Evolutionary conservation across 352 stramenopile species (phyloP).

Genomic region (Globisporangium barbulae): DNA sequence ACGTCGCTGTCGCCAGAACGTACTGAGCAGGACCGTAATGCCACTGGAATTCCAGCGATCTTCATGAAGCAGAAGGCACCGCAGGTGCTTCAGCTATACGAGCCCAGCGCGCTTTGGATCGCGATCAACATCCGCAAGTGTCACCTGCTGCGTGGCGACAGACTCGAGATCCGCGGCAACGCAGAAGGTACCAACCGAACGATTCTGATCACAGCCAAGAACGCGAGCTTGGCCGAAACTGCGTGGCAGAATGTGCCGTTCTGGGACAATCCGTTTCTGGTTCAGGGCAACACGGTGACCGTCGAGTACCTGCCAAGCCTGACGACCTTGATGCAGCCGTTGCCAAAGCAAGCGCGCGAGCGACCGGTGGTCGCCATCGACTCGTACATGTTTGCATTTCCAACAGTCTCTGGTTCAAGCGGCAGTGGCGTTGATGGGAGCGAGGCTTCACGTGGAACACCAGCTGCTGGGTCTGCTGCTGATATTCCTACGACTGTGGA

Average conservation of each 20-base stretch:
- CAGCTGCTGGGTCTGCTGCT: too few relatives aligned
- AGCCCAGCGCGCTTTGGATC: conserved; percentile 23
- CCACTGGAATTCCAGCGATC: conserved; percentile 2
- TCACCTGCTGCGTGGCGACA: conserved; percentile 26
- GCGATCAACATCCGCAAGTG: conserved; percentile 23
- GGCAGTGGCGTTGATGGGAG: neutral
- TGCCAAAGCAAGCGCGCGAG: conserved; percentile 17
- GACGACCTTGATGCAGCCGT: conserved; percentile 37
- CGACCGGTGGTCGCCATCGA: conserved; percentile 34
- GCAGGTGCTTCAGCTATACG: conserved; percentile 16
- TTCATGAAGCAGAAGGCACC: conserved; percentile 21
- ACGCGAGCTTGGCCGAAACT: conserved; percentile 10
- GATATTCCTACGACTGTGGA: conserved; percentile 18
- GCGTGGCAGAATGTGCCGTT: conserved; percentile 20
- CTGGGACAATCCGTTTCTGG: conserved; percentile 43
- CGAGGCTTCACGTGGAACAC: neutral
- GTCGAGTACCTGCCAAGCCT: conserved; percentile 58
- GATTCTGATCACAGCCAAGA: conserved; percentile 15
- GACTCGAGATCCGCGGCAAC: conserved; percentile 18
- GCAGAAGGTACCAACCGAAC: neutral
- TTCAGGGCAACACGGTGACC: conserved; percentile 30
- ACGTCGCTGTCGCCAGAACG: neutral
- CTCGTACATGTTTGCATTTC: conserved; percentile 33
- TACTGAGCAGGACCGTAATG: neutral
- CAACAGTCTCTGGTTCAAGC: neutral